Evolutionary conservation across 371 early-diverging fungal species (phyloP).

Genomic region (Mortierella sp.): DNA sequence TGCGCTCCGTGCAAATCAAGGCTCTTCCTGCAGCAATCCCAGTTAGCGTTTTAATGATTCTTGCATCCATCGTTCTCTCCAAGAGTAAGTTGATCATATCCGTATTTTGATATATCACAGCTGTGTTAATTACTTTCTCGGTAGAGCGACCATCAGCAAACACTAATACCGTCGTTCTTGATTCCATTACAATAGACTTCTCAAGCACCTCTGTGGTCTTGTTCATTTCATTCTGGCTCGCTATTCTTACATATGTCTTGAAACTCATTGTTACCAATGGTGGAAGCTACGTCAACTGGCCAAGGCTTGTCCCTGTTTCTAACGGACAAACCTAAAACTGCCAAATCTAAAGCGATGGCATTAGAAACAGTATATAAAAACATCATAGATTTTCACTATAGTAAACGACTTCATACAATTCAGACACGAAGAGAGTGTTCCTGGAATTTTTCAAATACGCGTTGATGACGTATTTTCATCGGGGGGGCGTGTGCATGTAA

Average conservation of each 20-base stretch:
- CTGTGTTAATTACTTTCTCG: no score
- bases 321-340: background rate
- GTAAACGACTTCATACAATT: no score
- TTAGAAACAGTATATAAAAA: no score
- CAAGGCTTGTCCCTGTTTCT: conserved; percentile 35
- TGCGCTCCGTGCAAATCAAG: conserved; percentile 32
- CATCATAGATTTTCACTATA: no score
- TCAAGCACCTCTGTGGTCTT: conserved; percentile 22
- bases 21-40: conserved; percentile 19
- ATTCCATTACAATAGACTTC: conserved; percentile 12
- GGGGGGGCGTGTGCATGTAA: no score
- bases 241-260: conserved; percentile 17
- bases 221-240: conserved; percentile 48
- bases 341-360: background rate
- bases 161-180: background rate
- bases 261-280: conserved; percentile 34
- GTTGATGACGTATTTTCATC: no score
- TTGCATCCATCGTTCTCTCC: conserved; percentile 23
- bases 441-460: no score
- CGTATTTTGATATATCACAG: no score
- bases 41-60: conserved; percentile 35
- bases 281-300: conserved; percentile 52
- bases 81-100: conserved; percentile 23
- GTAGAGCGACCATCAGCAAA: no score
- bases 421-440: no score